Evolutionary conservation across 495 filamentous ascomycete genomes (phyloP).

Genomic region (Aspergillus panamensis): DNA sequence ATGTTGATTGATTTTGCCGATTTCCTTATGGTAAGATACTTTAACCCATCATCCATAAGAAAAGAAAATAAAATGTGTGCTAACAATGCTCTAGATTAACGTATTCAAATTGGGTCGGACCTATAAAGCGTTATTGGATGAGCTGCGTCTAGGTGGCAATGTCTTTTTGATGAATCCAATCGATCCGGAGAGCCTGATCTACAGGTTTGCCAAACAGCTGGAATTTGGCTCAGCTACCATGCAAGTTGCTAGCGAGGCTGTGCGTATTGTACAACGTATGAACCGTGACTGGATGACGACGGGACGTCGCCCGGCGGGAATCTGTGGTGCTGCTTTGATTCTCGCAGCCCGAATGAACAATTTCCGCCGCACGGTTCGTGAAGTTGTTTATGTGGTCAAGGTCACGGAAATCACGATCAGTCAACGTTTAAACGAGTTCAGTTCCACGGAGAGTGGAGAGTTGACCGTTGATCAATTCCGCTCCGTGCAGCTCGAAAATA

Average conservation of each 20-base stretch:
- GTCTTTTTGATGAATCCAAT: conserved; percentile 55
- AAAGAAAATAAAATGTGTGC: neutral
- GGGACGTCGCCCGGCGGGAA: conserved; percentile 86
- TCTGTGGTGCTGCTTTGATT: conserved; percentile 91
- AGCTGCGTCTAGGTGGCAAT: conserved; percentile 52
- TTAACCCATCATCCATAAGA: neutral
- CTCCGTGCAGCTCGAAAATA: conserved; percentile 58
- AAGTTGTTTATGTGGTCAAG: conserved; percentile 94
- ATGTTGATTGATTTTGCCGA: conserved; percentile 98
- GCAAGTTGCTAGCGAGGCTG: conserved; percentile 80
- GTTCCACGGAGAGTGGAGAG: conserved; percentile 69
- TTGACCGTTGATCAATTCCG: conserved; percentile 87
- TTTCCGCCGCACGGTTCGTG: conserved; percentile 82
- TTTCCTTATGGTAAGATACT: conserved; percentile 51
- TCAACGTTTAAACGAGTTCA: conserved; percentile 86
- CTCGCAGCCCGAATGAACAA: conserved; percentile 97
- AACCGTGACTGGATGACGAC: conserved; percentile 92
- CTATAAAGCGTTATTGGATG: conserved; percentile 72
- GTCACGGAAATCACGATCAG: conserved; percentile 88
- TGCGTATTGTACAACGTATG: conserved; percentile 85
- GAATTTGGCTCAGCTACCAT: conserved; percentile 78
- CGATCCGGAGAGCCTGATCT: conserved; percentile 80
- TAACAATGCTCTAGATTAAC: conserved; percentile 55
- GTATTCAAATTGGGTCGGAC: conserved; percentile 86
- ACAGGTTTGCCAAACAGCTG: conserved; percentile 80